Conservation (phyloP, 2,329 filamentous ascomycete species). For the Colletotrichum spinosum region DNA sequence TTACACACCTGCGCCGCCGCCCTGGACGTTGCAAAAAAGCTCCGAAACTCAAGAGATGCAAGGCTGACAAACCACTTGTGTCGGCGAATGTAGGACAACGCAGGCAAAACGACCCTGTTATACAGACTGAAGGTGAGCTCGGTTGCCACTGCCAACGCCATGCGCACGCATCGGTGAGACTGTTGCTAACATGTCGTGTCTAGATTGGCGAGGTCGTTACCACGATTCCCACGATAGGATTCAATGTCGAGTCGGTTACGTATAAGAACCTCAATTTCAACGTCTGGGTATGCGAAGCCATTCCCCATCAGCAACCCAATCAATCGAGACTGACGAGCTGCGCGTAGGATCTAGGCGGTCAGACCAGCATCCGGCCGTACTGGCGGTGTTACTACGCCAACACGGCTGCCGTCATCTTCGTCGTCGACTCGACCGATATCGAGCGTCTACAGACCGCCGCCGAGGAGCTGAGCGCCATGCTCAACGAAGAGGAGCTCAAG, state of each 20-base stretch:
- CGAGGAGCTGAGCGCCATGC: slow-evolving; percentile 93
- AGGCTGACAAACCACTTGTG: slow-evolving; percentile 31
- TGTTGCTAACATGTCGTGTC: slow-evolving; percentile 23
- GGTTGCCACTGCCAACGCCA: neutral
- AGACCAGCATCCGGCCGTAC: slow-evolving; percentile 98
- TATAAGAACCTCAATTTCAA: slow-evolving; percentile 99
- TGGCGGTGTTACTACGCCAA: slow-evolving; percentile 99
- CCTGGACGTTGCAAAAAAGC: slow-evolving; percentile 3
- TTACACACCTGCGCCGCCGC: slow-evolving; percentile 23
- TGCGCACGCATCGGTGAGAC: neutral
- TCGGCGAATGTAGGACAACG: slow-evolving; percentile 79
- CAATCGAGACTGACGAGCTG: slow-evolving; percentile 39
- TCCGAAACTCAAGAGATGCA: slow-evolving; percentile 18
- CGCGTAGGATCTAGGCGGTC: slow-evolving; percentile 85
- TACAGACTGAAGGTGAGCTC: slow-evolving; percentile 88
- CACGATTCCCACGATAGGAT: slow-evolving; percentile 98
- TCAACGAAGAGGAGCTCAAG: slow-evolving; percentile 95
- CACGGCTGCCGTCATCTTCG: slow-evolving; percentile 97
- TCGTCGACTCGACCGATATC: slow-evolving; percentile 98
- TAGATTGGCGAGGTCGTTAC: slow-evolving; percentile 99
- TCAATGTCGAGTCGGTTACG: slow-evolving; percentile 98
- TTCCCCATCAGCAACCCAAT: neutral
- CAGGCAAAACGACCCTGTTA: slow-evolving; percentile 95
- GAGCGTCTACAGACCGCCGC: slow-evolving; percentile 92
- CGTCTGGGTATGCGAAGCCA: slow-evolving; percentile 80